These are phyloP conservation scores for Penicillium sp. DNA, from an alignment of 2,329 filamentous ascomycete genomes.

Conservation along the genomic window DNA sequence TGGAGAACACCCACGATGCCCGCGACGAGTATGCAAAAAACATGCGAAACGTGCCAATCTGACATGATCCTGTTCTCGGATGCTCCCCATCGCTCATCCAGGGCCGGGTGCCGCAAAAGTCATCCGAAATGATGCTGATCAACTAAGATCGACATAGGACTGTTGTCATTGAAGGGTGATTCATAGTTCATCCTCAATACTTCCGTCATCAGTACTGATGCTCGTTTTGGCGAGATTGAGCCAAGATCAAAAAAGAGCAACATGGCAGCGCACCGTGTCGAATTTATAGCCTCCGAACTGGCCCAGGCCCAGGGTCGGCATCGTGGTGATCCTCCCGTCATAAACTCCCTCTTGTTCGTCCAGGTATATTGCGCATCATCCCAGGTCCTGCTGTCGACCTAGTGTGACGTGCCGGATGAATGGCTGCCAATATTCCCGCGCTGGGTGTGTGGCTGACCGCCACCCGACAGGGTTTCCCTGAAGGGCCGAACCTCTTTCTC, in stretches of 20 bases:
- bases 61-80: neutral
- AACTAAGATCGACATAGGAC: no score
- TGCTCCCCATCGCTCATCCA: neutral
- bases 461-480: neutral
- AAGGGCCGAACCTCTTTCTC: neutral
- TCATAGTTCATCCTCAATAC: neutral
- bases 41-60: no score
- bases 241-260: neutral
- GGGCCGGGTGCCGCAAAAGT: no score
- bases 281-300: slow-evolving; percentile 1
- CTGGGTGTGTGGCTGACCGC: neutral
- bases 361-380: slow-evolving; percentile 7
- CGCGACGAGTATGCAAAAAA: neutral
- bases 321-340: neutral
- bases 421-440: slow-evolving; percentile 8
- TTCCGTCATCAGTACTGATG: no score
- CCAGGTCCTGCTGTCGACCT: neutral
- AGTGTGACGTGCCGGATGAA: neutral
- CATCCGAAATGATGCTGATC: neutral
- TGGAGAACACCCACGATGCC: no score
- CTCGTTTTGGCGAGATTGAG: neutral
- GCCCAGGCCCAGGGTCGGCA: neutral
- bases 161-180: neutral
- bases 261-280: neutral
- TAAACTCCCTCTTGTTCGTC: slow-evolving; percentile 1